Evolutionary conservation across 768 basidiomycete species (phyloP).

Genomic region (Pleurotus djamor): DNA sequence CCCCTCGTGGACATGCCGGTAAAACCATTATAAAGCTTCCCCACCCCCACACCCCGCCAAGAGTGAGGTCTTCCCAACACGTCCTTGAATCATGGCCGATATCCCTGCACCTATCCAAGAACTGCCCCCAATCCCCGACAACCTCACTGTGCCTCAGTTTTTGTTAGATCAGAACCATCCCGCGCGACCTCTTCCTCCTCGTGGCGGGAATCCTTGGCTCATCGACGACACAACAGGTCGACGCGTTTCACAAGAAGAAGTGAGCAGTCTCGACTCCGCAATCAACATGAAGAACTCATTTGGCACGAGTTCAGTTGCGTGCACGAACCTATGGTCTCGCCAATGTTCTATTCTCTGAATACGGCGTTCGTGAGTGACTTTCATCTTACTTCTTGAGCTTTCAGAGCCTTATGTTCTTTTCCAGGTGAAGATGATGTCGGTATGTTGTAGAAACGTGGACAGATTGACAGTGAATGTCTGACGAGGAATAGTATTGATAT

Average conservation of each 20-base stretch:
- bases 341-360: slow-evolving; percentile 38
- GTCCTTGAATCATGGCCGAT: neutral
- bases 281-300: neutral
- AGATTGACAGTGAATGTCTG: neutral
- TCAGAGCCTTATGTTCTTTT: neutral
- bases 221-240: slow-evolving; percentile 49
- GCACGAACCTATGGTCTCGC: slow-evolving; percentile 46
- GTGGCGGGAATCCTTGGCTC: slow-evolving; percentile 31
- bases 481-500: slow-evolving; percentile 48
- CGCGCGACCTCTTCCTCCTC: slow-evolving; percentile 33
- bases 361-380: slow-evolving; percentile 36
- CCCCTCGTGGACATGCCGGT: too few relatives aligned
- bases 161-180: slow-evolving; percentile 45
- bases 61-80: too few relatives aligned
- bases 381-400: neutral
- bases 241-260: slow-evolving; percentile 35
- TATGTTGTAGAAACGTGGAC: slow-evolving; percentile 23
- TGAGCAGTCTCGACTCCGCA: slow-evolving; percentile 13
- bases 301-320: slow-evolving; percentile 30
- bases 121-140: slow-evolving; percentile 47
- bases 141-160: slow-evolving; percentile 67
- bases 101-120: neutral
- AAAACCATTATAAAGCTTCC: too few relatives aligned
- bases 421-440: slow-evolving; percentile 50
- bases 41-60: too few relatives aligned